Evolutionary conservation across 2,329 filamentous ascomycete species (phyloP).

Genomic region (Arthrinium phaeospermum): DNA sequence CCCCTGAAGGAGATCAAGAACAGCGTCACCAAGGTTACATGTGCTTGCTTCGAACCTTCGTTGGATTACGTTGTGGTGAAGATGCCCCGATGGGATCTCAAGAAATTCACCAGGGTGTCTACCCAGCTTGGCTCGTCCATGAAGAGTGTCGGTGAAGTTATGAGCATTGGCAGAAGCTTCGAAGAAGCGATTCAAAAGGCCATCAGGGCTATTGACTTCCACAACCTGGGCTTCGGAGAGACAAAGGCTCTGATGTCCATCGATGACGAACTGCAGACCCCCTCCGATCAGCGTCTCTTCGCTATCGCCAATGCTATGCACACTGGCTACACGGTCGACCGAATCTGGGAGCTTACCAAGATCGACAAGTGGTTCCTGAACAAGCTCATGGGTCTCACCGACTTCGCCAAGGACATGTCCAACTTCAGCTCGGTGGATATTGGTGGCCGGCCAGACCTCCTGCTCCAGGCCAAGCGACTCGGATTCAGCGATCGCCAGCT

Average conservation of each 20-base stretch:
- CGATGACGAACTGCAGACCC: slow-evolving; percentile 93
- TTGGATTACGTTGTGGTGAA: slow-evolving; percentile 98
- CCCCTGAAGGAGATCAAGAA: slow-evolving; percentile 97
- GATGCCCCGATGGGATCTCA: slow-evolving; percentile 98
- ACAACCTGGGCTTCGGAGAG: slow-evolving; percentile 94
- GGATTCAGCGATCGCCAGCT: slow-evolving; percentile 95
- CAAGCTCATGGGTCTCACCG: slow-evolving; percentile 87
- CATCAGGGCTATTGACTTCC: slow-evolving; percentile 91
- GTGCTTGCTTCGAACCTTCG: slow-evolving; percentile 97
- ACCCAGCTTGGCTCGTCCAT: slow-evolving; percentile 96
- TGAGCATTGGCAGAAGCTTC: slow-evolving; percentile 96
- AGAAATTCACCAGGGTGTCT: slow-evolving; percentile 97
- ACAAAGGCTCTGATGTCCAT: slow-evolving; percentile 93
- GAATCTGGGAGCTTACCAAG: slow-evolving; percentile 97
- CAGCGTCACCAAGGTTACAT: slow-evolving; percentile 93
- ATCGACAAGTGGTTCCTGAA: slow-evolving; percentile 99
- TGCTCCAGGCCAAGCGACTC: slow-evolving; percentile 87
- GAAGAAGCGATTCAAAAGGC: slow-evolving; percentile 99
- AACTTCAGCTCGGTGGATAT: slow-evolving; percentile 69
- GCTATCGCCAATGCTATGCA: slow-evolving; percentile 98
- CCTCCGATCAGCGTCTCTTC: slow-evolving; percentile 95
- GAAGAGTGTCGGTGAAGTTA: slow-evolving; percentile 99
- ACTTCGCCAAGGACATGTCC: slow-evolving; percentile 84
- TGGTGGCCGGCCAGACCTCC: slow-evolving; percentile 65
- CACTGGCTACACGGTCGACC: slow-evolving; percentile 89